Evolutionary conservation across 805 yeast genomes (phyloP), one percentile per base, ranked within the genome.

Genomic region (Monosporozyma yasuniensis): DNA sequence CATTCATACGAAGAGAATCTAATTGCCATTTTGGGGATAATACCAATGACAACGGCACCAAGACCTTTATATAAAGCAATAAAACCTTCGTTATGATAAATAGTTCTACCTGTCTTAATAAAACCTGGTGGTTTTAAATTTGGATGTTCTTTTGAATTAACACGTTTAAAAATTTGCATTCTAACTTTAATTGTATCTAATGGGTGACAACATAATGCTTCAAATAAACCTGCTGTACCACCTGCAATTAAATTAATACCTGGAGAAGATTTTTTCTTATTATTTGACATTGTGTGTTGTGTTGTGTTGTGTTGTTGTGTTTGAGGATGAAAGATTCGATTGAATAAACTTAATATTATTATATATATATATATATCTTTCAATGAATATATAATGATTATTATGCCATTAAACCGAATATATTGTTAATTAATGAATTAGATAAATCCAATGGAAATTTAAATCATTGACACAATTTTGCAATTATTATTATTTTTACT

Each of bases 191-290:
- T 87, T 39, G 99, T 91, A 67, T 91, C 99, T 60, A 91, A 77
- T n/a, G 98, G 98, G 69, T 91, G 99, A 68, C 99, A 91, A 67
- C 91, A 82, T 55, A 93, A 75, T n/a, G 98, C 99, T 74, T 91
- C 99, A 65, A 90, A 87, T 53, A 91, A 74, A 52, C 99, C 99
- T 12, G 99, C 99, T 7, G 91, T 81, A 61, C 99, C 99, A 60
- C 99, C 99, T 32, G 97, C 93, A 46, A 87, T 74, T 57, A 85
- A 74, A 61, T 84, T 89, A 50, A 83, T 76, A 11, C 81, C 78
- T 22, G 83, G 72, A 47, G 63, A 57, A 18, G 73, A 67, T 48
- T 62, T 65, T 52, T 67, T 67, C 54, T 69, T 48, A 38, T 41
- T 66, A 49, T 59, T 56, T 19, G 69, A 56, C 58, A 54, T 56